Base-by-base conservation (phyloP, 1,284 basidiomycete genomes). In the Sanghuangporus baumii region DNA sequence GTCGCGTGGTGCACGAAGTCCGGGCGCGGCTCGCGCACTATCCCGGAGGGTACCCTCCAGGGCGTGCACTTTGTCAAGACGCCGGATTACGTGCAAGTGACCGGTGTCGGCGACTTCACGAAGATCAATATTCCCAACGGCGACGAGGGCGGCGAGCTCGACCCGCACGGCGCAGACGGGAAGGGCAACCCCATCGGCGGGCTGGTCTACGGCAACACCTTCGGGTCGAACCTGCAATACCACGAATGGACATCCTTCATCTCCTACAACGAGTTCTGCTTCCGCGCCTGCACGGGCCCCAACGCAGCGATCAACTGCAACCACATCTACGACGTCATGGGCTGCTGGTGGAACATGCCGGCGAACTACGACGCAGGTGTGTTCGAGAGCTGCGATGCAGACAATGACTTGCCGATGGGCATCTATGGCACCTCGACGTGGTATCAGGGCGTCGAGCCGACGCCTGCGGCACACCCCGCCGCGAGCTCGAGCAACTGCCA, bases 161-260 rank as follows among this genome's bases (percentile, higher is more conserved):
- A 74, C 63, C 71, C 74, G 14, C 72, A 74, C 66, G 73, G 74
- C 5, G 69, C 71, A 9, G 67, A 70, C 54, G 67, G 62, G 18
- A 66, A 67, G 26, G 85, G 82, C n/a, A 85, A 85, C 71, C 82
- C 83, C 1, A 73, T 88, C 65, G 86, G 85, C 66, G 85, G 85
- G 48, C 74, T 86, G 18, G 78, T 86, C 18, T 88, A 79, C 69
- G 84, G 84, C 55, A 83, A 84, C 70, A 76, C 78, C 31, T 74
- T 77, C 70, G 69, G 74, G 61, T 20, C 62, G 34, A 60, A 66
- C 54, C 63, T 66, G 52, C 68, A 72, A 65, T 69, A 69, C 60
- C 69, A 71, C 58, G 71, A 71, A 63, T 71, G 71, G 71, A 71
- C 70, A n/a, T 65, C 34, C 65, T 83, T 83, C 74, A 81, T 85